These are phyloP conservation scores for Lithospermum erythrorhizon DNA, from an alignment of 257 asterid species.

Conservation along the genomic window DNA sequence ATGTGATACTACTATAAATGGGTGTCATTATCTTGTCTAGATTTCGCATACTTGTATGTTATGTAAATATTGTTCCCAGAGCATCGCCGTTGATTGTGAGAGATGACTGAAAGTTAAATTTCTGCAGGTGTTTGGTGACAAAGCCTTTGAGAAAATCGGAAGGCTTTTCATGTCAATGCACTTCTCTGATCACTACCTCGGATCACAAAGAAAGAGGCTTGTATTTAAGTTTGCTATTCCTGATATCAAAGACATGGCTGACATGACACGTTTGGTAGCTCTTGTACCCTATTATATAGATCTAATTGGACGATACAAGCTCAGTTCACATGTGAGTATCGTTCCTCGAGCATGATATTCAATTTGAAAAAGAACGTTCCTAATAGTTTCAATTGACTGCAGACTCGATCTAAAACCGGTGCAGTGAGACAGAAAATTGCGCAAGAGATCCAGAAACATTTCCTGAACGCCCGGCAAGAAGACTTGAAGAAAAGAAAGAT, in stretches of 20 bases:
- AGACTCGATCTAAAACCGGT: slow-evolving; percentile 87
- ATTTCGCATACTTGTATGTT: too few species aligned
- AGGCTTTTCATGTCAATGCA: slow-evolving; percentile 88
- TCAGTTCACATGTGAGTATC: slow-evolving; percentile 73
- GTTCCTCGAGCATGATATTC: neutral
- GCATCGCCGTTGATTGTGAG: neutral
- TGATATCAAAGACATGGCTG: slow-evolving; percentile 62
- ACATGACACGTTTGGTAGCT: slow-evolving; percentile 86
- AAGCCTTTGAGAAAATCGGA: slow-evolving; percentile 72
- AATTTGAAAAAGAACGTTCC: neutral
- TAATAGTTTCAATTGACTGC: slow-evolving; percentile 17
- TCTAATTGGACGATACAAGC: slow-evolving; percentile 76
- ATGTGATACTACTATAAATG: too few species aligned
- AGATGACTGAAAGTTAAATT: neutral
- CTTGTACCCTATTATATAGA: slow-evolving; percentile 91
- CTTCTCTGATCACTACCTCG: slow-evolving; percentile 68
- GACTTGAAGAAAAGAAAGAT: slow-evolving; percentile 72
- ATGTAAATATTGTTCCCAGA: too few species aligned
- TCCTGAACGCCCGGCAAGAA: slow-evolving; percentile 77
- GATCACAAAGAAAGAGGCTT: slow-evolving; percentile 73
- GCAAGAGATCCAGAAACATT: slow-evolving; percentile 72
- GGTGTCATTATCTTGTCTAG: too few species aligned
- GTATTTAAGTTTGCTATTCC: slow-evolving; percentile 91
- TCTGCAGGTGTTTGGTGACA: slow-evolving; percentile 77
- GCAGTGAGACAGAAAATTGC: slow-evolving; percentile 67